Conservation (phyloP, 257 asterid species). For the Plantago elongata region DNA sequence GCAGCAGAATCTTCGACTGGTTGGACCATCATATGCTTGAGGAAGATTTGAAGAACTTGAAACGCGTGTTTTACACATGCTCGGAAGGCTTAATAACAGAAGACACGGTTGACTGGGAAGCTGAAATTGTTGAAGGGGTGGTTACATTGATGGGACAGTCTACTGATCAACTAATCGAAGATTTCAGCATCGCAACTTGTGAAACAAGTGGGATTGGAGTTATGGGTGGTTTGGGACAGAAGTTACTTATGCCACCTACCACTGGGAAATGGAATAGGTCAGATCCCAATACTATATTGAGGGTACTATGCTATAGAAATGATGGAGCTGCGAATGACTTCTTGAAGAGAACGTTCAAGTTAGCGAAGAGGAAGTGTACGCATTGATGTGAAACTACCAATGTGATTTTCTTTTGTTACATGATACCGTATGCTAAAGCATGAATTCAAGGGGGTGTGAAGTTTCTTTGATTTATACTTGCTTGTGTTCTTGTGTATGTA, state of each 20-base stretch:
- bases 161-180: conserved; percentile 65
- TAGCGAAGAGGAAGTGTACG: conserved; percentile 60
- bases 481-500: conserved; percentile 3
- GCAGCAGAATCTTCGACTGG: conserved; percentile 44
- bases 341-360: conserved; percentile 62
- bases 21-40: conserved; percentile 55
- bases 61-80: conserved; percentile 53
- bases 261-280: conserved; percentile 76
- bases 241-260: conserved; percentile 72
- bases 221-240: conserved; percentile 37
- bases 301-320: conserved; percentile 72
- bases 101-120: conserved; percentile 57
- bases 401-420: not conserved
- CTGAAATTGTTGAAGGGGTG: conserved; percentile 77
- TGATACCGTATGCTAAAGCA: not conserved
- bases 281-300: conserved; percentile 72
- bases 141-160: conserved; percentile 60
- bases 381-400: conserved; percentile 15
- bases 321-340: conserved; percentile 59
- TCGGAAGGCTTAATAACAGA: conserved; percentile 73
- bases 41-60: conserved; percentile 60
- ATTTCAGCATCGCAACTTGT: conserved; percentile 48
- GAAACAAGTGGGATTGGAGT: conserved; percentile 49
- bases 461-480: not conserved
- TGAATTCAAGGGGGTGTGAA: not conserved